Base-by-base conservation (phyloP, 2,329 filamentous ascomycete species). In the Arachnopeziza araneosa region DNA sequence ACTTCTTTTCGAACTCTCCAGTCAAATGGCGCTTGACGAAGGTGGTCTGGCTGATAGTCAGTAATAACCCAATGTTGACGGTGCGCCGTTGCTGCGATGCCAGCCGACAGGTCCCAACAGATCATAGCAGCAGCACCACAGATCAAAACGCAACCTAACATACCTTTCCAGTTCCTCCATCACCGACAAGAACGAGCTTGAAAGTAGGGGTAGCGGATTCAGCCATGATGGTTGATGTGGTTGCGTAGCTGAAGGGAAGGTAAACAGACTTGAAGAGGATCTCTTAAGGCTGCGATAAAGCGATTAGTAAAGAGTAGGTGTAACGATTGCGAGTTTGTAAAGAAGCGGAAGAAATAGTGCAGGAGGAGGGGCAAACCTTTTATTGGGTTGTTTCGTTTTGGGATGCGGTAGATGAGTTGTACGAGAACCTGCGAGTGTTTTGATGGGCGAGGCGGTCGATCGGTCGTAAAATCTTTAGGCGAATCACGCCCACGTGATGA, bases 1-100 rank as follows among this genome's bases (percentile, higher is more conserved):
- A 99, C 84, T 98, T 99, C 90, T 99, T 99, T 83, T 99, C 95
- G 77, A 99, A 99, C 79, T 99, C 95, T 78, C 95, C 95, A 76
- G 95, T 99, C 87, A 98, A 86, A 82, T 99, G 95, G 76, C 95
- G 95, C 89, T 99, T 99, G 85, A 99, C 95, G 80, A 99, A 99
- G 76, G 95, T 99, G 77, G 95, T 99, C 95, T 99, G 75, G 68
- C 24, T 24, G 54, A 49, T 52, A 58, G 56, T 70, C 60, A 71
- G 69, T 62, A 21, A 60, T 59, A 24, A 55, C 50, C 56, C 57
- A 24, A 24, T n/a, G 54, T 57, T 58, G 52, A 49, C 52, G 48
- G 62, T 58, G 62, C 64, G 63, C 60, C 64, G 60, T 21, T 58
- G 58, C 61, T 62, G 65, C 64, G 58, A 66, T 62, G 61, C 60